Percentiles rank a stretch among this genome's conserved stretches.
Conservation (phyloP, 108 stramenopile genomes). For the Nannochloropsis salina region DNA sequence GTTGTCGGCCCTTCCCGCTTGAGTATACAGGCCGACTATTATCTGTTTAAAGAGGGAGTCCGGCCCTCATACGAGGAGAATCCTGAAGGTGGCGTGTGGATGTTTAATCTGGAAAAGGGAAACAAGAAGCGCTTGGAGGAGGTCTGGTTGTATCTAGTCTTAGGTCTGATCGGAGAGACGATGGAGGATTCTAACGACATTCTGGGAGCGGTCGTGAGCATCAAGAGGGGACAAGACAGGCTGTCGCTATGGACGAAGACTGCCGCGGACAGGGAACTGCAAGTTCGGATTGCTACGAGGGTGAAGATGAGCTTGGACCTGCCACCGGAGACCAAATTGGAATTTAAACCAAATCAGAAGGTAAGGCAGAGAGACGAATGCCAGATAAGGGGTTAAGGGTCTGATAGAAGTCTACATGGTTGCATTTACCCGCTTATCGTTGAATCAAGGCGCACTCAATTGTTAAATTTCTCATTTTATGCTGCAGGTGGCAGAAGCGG, state of each 20-base stretch:
- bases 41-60: neutral
- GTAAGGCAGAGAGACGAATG: neutral
- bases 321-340: neutral
- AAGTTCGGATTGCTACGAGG: neutral
- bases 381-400: too few species aligned
- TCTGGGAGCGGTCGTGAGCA: neutral
- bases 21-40: neutral
- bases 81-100: neutral
- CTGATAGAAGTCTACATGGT: too few species aligned
- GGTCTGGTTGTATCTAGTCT: neutral
- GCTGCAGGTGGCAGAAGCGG: neutral
- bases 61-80: neutral
- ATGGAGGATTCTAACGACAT: slow-evolving; percentile 8
- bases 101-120: neutral
- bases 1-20: neutral
- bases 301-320: slow-evolving; percentile 14
- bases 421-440: too few species aligned
- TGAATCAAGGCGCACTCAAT: too few species aligned
- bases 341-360: slow-evolving; percentile 14
- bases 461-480: too few species aligned
- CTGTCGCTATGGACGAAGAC: neutral
- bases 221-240: slow-evolving; percentile 6
- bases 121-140: neutral
- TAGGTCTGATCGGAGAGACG: slow-evolving; percentile 21
- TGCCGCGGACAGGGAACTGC: neutral